These are phyloP conservation scores for Emericellopsis cladophorae DNA, from an alignment of 2,329 filamentous ascomycete genomes.

Conservation along the genomic window DNA sequence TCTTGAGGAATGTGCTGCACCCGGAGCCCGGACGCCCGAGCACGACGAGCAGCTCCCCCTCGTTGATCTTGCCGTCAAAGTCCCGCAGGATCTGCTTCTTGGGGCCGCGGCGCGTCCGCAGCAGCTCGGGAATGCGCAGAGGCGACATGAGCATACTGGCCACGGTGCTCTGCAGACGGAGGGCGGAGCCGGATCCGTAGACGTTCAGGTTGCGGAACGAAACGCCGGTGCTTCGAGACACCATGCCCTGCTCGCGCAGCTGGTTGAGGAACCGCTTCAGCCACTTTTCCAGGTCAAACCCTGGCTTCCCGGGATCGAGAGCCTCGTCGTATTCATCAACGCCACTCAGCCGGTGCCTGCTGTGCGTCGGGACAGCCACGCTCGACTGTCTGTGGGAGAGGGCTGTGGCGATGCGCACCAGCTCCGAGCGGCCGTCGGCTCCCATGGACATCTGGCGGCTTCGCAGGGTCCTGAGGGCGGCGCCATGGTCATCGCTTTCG, in stretches of 20 bases:
- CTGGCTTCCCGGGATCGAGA: constrained; percentile 13
- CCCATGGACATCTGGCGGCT: background rate
- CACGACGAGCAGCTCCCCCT: constrained; percentile 56
- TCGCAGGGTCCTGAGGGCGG: no score
- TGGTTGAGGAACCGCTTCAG: constrained; percentile 13
- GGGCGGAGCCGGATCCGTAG: constrained; percentile 45
- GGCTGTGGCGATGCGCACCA: constrained; percentile 15
- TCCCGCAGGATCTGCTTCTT: constrained; percentile 47
- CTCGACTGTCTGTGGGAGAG: constrained; percentile 11
- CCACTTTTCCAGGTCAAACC: constrained; percentile 19
- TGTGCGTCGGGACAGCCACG: background rate
- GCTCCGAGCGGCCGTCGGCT: constrained; percentile 10
- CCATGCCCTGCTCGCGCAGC: constrained; percentile 38
- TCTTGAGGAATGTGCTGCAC: constrained; percentile 52
- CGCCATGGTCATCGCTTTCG: no score
- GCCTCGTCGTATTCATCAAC: constrained; percentile 8
- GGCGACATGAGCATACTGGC: constrained; percentile 40
- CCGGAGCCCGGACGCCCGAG: constrained; percentile 54
- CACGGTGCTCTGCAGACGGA: constrained; percentile 53
- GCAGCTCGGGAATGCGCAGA: constrained; percentile 36
- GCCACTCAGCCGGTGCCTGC: constrained; percentile 1
- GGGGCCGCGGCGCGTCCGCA: constrained; percentile 11
- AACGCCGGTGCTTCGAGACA: constrained; percentile 37
- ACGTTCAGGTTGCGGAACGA: constrained; percentile 49
- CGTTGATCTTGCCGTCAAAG: constrained; percentile 51